phyloP scores from a whole-genome alignment of 192 early-diverging fungal species.

The Powellomyces hirtus region DNA sequence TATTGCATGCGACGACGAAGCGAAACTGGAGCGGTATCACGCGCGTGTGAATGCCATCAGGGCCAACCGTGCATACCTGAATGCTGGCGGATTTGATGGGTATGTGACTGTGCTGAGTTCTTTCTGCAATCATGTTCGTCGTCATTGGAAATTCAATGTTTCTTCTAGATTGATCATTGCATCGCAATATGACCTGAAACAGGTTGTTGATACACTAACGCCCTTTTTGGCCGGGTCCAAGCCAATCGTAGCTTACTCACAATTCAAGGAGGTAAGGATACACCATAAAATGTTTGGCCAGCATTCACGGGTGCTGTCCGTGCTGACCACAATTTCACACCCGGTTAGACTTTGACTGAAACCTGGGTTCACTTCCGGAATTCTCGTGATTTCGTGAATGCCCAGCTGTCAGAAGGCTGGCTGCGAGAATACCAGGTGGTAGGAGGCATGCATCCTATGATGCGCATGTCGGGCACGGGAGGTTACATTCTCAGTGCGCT shows the following conservation, averaged over 20 bases:
- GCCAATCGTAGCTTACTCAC: constrained; percentile 77
- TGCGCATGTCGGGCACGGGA: constrained; percentile 46
- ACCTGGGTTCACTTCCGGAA: constrained; percentile 54
- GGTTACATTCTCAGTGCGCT: constrained; percentile 43
- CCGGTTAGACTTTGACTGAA: constrained; percentile 32
- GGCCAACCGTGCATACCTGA: background rate
- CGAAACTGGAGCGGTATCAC: background rate
- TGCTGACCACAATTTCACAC: too few species aligned
- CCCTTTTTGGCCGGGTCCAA: constrained; percentile 80
- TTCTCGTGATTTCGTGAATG: constrained; percentile 70
- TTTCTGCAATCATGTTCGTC: background rate
- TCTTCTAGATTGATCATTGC: constrained; percentile 69
- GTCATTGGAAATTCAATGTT: constrained; percentile 20
- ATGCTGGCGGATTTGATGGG: constrained; percentile 29
- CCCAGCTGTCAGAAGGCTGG: constrained; percentile 88
- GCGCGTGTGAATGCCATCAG: background rate
- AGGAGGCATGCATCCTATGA: constrained; percentile 50
- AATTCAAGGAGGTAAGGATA: constrained; percentile 44
- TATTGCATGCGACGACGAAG: background rate
- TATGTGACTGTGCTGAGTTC: background rate
- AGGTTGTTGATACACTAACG: constrained; percentile 67
- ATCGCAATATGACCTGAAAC: constrained; percentile 70
- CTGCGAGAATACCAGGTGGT: constrained; percentile 70
- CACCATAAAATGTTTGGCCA: too few species aligned
- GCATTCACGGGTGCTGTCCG: too few species aligned